Conservation (phyloP, 257 asterid genomes). For the Solanum lycopersicoides region DNA sequence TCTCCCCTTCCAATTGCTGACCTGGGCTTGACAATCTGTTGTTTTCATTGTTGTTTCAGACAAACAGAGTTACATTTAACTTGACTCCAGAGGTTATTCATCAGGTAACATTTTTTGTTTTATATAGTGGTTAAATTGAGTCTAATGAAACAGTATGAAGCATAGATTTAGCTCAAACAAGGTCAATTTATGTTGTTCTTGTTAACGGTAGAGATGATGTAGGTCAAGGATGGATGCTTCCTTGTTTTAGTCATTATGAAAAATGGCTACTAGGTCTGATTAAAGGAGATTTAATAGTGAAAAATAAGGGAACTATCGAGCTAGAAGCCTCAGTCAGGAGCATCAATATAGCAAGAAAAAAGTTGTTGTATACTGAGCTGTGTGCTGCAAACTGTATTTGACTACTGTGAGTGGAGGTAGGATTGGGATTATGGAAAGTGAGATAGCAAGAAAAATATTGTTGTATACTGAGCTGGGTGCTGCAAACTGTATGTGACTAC, state of each 20-base stretch:
- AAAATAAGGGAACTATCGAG: background rate
- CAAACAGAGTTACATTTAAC: slow-evolving; percentile 93
- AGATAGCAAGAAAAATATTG: background rate
- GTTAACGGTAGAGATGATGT: background rate
- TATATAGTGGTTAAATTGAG: background rate
- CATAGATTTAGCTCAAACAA: background rate
- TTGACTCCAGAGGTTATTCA: slow-evolving; percentile 95
- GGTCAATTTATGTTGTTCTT: background rate
- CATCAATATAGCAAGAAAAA: background rate
- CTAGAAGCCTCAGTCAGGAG: background rate
- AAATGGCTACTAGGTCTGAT: background rate
- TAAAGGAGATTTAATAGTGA: background rate
- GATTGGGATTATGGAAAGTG: background rate
- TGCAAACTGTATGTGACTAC: background rate
- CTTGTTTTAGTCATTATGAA: background rate
- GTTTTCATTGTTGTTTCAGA: slow-evolving; percentile 40
- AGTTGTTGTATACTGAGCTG: background rate
- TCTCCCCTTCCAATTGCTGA: background rate
- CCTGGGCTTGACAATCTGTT: slow-evolving; percentile 1
- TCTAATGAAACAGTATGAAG: background rate
- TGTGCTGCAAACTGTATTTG: background rate
- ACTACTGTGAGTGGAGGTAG: background rate
- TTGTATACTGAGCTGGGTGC: background rate
- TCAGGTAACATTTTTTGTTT: slow-evolving; percentile 45
- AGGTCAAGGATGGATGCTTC: background rate